Evolutionary conservation across 2,329 filamentous ascomycete genomes (phyloP).

Genomic region (Diaporthe aspalathi): DNA sequence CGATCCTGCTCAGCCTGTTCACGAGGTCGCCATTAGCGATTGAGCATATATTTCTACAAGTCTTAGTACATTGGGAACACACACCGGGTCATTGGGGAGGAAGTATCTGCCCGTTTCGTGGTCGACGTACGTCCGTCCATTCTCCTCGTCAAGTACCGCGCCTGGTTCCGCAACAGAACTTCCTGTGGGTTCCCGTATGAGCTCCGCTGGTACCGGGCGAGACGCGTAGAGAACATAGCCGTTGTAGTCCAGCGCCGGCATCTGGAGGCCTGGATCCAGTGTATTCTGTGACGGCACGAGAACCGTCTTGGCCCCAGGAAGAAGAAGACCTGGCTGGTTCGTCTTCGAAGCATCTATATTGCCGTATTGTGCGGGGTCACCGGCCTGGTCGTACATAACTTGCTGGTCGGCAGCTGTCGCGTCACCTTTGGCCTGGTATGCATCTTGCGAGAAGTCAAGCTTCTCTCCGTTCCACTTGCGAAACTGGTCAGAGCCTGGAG

Average conservation of each 20-base stretch:
- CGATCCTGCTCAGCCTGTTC: slow-evolving; percentile 30
- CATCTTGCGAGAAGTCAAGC: background rate
- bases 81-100: slow-evolving; percentile 29
- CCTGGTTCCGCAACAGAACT: slow-evolving; percentile 16
- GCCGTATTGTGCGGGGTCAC: slow-evolving; percentile 2
- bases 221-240: slow-evolving; percentile 12
- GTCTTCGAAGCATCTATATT: background rate
- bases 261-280: background rate
- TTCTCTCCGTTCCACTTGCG: background rate
- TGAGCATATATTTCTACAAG: background rate
- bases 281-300: background rate
- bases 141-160: slow-evolving; percentile 12
- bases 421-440: background rate
- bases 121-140: slow-evolving; percentile 4
- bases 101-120: slow-evolving; percentile 28
- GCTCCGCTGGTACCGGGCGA: slow-evolving; percentile 6
- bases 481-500: background rate
- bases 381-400: background rate
- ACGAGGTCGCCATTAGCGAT: background rate
- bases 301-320: background rate
- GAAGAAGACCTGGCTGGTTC: background rate
- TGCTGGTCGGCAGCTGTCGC: background rate
- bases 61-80: background rate
- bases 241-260: background rate
- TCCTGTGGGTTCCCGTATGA: slow-evolving; percentile 14